Conservation (phyloP, 1,139 yeast species). For the Hemisphaericaspora xylofermentans region DNA sequence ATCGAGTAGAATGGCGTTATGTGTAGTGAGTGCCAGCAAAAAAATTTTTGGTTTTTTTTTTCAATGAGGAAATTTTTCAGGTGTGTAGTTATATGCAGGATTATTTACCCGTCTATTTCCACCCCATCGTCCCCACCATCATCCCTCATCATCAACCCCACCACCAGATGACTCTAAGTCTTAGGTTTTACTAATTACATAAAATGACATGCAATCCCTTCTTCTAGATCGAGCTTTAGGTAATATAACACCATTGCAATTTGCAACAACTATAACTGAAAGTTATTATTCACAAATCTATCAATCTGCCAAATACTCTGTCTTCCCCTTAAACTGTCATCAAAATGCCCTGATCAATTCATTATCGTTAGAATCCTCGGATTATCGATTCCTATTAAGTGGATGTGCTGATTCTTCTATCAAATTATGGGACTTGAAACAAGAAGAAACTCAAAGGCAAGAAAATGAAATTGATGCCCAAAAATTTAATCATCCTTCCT, state of each 20-base stretch:
- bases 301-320: slow-evolving; percentile 24
- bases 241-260: slow-evolving; percentile 31
- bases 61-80: background rate
- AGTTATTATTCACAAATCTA: slow-evolving; percentile 28
- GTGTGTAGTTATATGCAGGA: background rate
- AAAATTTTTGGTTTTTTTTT: background rate
- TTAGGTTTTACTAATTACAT: no score
- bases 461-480: slow-evolving; percentile 16
- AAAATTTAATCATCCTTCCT: slow-evolving; percentile 7
- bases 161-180: no score
- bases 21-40: background rate
- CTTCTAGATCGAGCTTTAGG: slow-evolving; percentile 35
- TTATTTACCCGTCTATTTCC: background rate
- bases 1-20: background rate
- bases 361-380: slow-evolving; percentile 58
- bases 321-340: slow-evolving; percentile 42
- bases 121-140: background rate
- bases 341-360: slow-evolving; percentile 58
- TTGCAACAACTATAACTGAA: slow-evolving; percentile 41
- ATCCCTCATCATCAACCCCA: no score
- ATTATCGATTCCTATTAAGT: slow-evolving; percentile 54
- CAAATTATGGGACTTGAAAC: slow-evolving; percentile 55
- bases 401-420: slow-evolving; percentile 80
- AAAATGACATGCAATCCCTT: slow-evolving; percentile 36
- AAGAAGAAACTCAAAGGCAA: slow-evolving; percentile 12